These are phyloP conservation scores for Physocladia obscura DNA, from an alignment of 192 early-diverging fungal genomes.

Conservation along the genomic window DNA sequence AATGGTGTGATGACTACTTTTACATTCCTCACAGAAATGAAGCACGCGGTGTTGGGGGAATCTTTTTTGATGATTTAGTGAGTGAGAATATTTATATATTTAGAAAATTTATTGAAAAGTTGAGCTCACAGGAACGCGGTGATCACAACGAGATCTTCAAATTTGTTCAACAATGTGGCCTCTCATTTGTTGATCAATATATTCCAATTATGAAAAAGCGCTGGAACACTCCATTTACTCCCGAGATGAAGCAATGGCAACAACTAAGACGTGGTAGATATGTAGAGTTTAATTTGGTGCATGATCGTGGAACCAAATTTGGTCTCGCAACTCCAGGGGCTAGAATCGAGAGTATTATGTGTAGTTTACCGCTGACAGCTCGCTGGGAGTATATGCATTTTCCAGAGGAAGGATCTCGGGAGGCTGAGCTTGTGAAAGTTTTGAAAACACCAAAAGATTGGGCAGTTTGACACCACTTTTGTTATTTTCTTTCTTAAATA, in stretches of 20 bases:
- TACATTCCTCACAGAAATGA: constrained; percentile 82
- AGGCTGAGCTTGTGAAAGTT: constrained; percentile 75
- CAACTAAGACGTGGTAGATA: constrained; percentile 92
- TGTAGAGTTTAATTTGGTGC: constrained; percentile 94
- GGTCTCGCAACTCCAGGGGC: constrained; percentile 94
- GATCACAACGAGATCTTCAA: constrained; percentile 70
- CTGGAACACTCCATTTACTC: constrained; percentile 75
- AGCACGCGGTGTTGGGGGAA: constrained; percentile 91
- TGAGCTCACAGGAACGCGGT: constrained; percentile 26
- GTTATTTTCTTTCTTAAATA: too few species aligned
- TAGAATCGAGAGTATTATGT: constrained; percentile 92
- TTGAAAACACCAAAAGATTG: constrained; percentile 79
- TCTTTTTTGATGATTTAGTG: constrained; percentile 94
- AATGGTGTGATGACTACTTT: constrained; percentile 98
- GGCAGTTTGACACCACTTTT: too few species aligned
- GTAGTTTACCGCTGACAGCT: constrained; percentile 89
- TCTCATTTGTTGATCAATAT: constrained; percentile 79
- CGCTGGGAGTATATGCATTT: constrained; percentile 92
- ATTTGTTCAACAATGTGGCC: constrained; percentile 83
- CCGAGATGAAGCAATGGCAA: constrained; percentile 87
- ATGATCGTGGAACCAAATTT: constrained; percentile 98
- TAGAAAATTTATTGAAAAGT: neutral
- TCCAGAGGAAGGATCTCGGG: constrained; percentile 67
- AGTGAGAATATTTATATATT: neutral
- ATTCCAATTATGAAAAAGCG: constrained; percentile 82